Percentiles rank a stretch among this genome's conserved stretches.
These are phyloP conservation scores for Rhodotorula taiwanensis DNA, from an alignment of 768 basidiomycete genomes.

Conservation along the genomic window DNA sequence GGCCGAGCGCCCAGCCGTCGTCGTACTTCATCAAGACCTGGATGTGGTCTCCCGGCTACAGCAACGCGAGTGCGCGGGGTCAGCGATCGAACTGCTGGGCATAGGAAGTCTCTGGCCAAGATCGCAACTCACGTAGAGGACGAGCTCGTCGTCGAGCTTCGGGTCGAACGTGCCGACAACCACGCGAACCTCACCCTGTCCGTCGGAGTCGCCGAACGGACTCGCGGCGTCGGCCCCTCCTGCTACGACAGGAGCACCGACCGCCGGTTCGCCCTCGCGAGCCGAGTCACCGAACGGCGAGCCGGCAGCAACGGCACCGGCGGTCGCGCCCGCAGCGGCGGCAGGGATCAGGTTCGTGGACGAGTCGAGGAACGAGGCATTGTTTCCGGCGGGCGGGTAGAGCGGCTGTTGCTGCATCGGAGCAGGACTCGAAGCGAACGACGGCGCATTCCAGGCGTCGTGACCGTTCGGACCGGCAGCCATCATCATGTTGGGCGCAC, in stretches of 20 bases:
- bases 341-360: constrained; percentile 20
- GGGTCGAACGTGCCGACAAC: constrained; percentile 40
- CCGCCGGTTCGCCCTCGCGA: neutral
- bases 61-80: neutral
- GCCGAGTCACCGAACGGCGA: constrained; percentile 6
- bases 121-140: constrained; percentile 28
- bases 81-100: neutral
- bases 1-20: constrained; percentile 39
- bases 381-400: constrained; percentile 7
- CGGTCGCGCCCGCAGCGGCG: neutral
- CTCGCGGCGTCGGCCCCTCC: neutral
- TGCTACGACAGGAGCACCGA: neutral
- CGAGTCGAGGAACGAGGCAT: constrained; percentile 1
- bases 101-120: too few relatives aligned
- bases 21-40: constrained; percentile 41
- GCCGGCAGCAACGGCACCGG: neutral
- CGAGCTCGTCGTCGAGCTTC: constrained; percentile 38
- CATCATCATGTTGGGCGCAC: too few relatives aligned
- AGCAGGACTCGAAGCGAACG: neutral
- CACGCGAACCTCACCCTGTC: constrained; percentile 36
- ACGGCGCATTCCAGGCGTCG: neutral
- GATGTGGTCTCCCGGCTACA: constrained; percentile 37
- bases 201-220: constrained; percentile 38
- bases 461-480: constrained; percentile 5
- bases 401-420: neutral